These are phyloP conservation scores for Fusarium sp. DNA, from an alignment of 2,329 filamentous ascomycete genomes.

Conservation along the genomic window DNA sequence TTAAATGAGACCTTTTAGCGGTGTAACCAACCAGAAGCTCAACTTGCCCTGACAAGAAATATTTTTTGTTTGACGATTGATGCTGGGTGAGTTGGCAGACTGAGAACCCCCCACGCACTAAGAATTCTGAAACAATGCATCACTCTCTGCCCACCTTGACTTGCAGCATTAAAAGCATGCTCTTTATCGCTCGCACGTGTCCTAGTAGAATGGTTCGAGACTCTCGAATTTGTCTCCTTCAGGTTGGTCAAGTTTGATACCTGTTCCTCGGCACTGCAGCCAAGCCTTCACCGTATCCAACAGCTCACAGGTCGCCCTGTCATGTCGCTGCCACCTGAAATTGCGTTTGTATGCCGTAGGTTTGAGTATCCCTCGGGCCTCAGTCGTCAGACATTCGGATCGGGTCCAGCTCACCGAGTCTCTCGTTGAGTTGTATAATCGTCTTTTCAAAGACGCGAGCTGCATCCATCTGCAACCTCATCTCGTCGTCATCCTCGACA, in stretches of 20 bases:
- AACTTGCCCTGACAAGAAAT: background rate
- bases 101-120: background rate
- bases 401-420: slow-evolving; percentile 55
- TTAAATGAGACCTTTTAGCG: background rate
- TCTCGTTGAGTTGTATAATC: slow-evolving; percentile 74
- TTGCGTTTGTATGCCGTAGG: background rate
- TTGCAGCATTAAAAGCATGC: background rate
- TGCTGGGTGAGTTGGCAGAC: slow-evolving; percentile 1
- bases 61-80: background rate
- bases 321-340: background rate
- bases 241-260: background rate
- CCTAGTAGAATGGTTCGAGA: background rate
- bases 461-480: slow-evolving; percentile 71
- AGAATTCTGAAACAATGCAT: background rate
- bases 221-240: background rate
- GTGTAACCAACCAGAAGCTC: background rate
- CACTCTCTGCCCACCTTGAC: background rate
- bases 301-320: background rate
- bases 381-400: slow-evolving; percentile 36
- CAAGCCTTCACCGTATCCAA: slow-evolving; percentile 11
- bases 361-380: background rate
- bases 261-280: slow-evolving; percentile 9
- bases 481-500: slow-evolving; percentile 55
- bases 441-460: slow-evolving; percentile 82
- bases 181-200: background rate